Percentiles rank a stretch among this genome's conserved stretches.
These are phyloP conservation scores for Polygonum aviculare DNA, from an alignment of 148 eudicot genomes.

Conservation along the genomic window DNA sequence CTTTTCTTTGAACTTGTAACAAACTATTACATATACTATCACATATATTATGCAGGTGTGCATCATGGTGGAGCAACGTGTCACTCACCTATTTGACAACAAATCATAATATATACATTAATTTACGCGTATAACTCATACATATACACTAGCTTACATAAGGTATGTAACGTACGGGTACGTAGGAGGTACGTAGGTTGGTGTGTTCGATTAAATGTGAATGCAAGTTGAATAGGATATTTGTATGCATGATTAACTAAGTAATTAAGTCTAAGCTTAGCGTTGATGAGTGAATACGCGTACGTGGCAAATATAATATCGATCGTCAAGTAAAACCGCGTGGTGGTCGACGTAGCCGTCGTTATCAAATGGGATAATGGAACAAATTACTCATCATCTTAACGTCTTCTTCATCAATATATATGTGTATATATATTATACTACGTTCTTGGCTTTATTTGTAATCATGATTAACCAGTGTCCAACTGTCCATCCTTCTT, in stretches of 20 bases:
- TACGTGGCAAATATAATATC: not conserved
- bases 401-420: constrained; percentile 6
- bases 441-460: not conserved
- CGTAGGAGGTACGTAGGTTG: not conserved
- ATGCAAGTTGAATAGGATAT: not conserved
- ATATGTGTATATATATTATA: not conserved
- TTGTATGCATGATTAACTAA: not conserved
- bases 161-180: not conserved
- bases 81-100: not conserved
- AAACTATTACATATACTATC: no score
- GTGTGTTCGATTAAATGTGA: not conserved
- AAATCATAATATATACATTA: not conserved
- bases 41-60: no score
- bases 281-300: not conserved
- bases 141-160: not conserved
- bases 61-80: no score
- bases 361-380: not conserved
- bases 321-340: not conserved
- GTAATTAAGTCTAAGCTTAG: not conserved
- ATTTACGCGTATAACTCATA: no score
- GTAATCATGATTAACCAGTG: not conserved
- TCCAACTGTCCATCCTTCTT: no score
- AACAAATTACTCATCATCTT: not conserved
- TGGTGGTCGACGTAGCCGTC: not conserved
- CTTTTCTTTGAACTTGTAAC: no score